A percentile compares a stretch with the other conserved stretches of the same genome.
Evolutionary conservation across 2,329 filamentous ascomycete genomes (phyloP).

Genomic region (Aspergillus nomiae): DNA sequence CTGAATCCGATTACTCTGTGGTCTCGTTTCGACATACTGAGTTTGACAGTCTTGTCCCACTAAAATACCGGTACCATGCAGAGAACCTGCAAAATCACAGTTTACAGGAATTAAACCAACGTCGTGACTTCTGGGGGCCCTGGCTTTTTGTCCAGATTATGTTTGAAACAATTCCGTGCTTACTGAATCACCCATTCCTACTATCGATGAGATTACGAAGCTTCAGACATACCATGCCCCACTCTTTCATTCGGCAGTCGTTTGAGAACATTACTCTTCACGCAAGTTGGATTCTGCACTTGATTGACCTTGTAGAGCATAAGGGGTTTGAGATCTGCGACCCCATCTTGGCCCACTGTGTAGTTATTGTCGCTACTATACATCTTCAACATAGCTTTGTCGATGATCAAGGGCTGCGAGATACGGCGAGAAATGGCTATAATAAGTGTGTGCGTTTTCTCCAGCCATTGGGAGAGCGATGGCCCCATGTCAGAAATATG

Average conservation of each 20-base stretch:
- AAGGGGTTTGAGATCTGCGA: slow-evolving; percentile 47
- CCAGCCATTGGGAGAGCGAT: slow-evolving; percentile 31
- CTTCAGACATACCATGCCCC: slow-evolving; percentile 51
- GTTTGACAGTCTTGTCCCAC: slow-evolving; percentile 50
- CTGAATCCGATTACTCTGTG: slow-evolving; percentile 50
- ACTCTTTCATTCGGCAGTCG: slow-evolving; percentile 54
- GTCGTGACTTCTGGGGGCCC: slow-evolving; percentile 52
- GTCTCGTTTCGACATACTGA: slow-evolving; percentile 51
- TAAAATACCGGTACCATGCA: slow-evolving; percentile 50
- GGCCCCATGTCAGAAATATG: slow-evolving; percentile 35
- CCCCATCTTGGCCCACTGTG: slow-evolving; percentile 48
- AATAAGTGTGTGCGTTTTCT: slow-evolving; percentile 45
- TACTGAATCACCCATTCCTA: slow-evolving; percentile 53
- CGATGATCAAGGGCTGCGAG: slow-evolving; percentile 31
- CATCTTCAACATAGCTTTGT: slow-evolving; percentile 55
- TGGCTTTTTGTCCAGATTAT: slow-evolving; percentile 53
- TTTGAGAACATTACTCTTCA: slow-evolving; percentile 51
- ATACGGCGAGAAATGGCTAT: slow-evolving; percentile 41
- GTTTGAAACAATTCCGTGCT: slow-evolving; percentile 51
- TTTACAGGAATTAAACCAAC: slow-evolving; percentile 38
- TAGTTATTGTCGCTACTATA: slow-evolving; percentile 52
- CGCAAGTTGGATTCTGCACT: slow-evolving; percentile 52
- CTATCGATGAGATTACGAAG: slow-evolving; percentile 50
- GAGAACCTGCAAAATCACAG: slow-evolving; percentile 46
- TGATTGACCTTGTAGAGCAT: slow-evolving; percentile 45